Evolutionary conservation across 176 grass and related monocot genomes (phyloP).

Genomic region (Alopecurus myosuroides): DNA sequence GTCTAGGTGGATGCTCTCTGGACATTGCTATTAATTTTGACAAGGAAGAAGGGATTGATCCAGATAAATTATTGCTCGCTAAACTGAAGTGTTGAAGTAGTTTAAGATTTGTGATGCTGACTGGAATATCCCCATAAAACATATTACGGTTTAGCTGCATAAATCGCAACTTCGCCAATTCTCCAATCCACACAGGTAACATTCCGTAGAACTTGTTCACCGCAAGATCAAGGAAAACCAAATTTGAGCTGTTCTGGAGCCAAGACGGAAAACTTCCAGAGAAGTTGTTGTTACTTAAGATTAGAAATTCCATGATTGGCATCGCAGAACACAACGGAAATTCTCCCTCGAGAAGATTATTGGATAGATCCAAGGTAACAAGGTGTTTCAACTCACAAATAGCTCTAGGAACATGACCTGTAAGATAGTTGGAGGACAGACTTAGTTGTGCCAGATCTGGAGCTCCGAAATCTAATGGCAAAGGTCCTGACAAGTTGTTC

Average conservation of each 20-base stretch:
- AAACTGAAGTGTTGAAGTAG: constrained; percentile 31
- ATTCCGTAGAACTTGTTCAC: constrained; percentile 20
- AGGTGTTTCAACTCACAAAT: no score
- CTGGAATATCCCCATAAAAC: constrained; percentile 29
- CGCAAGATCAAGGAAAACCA: constrained; percentile 18
- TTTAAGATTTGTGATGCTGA: not conserved
- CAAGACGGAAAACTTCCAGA: constrained; percentile 22
- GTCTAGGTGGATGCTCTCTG: not conserved
- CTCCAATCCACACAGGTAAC: constrained; percentile 35
- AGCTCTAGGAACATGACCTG: no score
- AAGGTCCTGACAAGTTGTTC: no score
- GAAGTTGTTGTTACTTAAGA: constrained; percentile 29
- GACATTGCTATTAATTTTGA: constrained; percentile 20
- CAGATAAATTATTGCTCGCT: constrained; percentile 25
- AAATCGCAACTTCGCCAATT: not conserved
- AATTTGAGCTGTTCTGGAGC: not conserved
- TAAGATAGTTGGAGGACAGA: no score
- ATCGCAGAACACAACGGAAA: not conserved
- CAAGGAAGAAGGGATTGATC: constrained; percentile 15
- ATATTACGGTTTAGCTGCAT: constrained; percentile 28
- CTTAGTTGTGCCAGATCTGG: no score
- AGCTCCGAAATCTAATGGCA: no score
- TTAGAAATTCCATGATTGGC: not conserved
- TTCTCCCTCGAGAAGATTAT: not conserved
- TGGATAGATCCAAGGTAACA: no score